Percentiles rank a stretch among this genome's conserved stretches.
Conservation (phyloP, 2,329 filamentous ascomycete species). For the Aspergillus costaricaensis region DNA sequence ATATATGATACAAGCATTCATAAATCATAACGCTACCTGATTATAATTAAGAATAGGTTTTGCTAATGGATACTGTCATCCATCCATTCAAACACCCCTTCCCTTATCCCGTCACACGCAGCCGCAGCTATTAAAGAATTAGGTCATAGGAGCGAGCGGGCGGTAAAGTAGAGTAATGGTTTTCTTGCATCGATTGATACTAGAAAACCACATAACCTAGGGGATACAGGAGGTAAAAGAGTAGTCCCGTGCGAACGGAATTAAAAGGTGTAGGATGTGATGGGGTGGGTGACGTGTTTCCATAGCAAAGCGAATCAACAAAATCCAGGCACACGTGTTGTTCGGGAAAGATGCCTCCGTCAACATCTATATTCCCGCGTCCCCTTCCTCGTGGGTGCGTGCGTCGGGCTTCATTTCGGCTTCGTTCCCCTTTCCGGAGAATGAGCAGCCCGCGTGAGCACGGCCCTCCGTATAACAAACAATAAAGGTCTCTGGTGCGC, state of each 20-base stretch:
- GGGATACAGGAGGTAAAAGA: neutral
- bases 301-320: constrained; percentile 11
- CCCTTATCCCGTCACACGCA: neutral
- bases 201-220: neutral
- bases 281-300: neutral
- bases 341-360: constrained; percentile 4
- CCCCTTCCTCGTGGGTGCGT: neutral
- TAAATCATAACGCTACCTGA: constrained; percentile 27
- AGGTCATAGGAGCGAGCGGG: constrained; percentile 2
- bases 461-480: neutral
- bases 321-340: neutral
- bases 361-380: neutral
- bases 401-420: neutral
- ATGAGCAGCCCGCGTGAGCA: neutral
- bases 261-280: too few relatives aligned
- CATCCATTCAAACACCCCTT: neutral
- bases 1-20: constrained; percentile 20
- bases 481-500: constrained; percentile 5
- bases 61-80: constrained; percentile 13
- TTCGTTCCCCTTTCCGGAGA: neutral
- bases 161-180: neutral
- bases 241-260: neutral
- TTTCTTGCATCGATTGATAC: neutral
- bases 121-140: neutral
- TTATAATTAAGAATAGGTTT: constrained; percentile 24